Conservation (phyloP, 352 stramenopile genomes). For the Phytophthora crassamura region DNA sequence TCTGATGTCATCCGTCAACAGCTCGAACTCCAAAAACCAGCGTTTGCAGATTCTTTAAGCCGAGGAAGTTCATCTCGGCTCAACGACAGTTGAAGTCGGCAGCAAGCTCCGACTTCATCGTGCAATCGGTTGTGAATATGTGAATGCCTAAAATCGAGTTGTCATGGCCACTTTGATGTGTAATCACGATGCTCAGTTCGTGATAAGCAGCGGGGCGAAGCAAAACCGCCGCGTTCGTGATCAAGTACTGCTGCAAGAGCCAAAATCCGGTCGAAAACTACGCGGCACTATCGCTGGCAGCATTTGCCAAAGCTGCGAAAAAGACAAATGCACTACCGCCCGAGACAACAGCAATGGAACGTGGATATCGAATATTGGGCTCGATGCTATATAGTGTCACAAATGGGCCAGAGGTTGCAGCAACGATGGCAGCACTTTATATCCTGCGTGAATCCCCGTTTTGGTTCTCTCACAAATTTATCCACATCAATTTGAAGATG, state of each 20-base stretch:
- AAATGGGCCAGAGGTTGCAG: conserved; percentile 17
- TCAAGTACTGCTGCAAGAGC: conserved; percentile 30
- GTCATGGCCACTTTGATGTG: conserved; percentile 20
- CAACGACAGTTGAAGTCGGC: background rate
- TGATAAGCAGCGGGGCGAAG: conserved; percentile 2
- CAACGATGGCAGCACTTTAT: conserved; percentile 15
- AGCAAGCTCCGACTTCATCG: conserved; percentile 1
- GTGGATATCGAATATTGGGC: background rate
- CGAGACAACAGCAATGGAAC: background rate
- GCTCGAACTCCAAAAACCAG: conserved; percentile 1
- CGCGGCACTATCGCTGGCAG: background rate
- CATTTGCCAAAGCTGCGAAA: conserved; percentile 5
- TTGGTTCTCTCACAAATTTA: conserved; percentile 23
- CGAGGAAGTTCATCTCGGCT: background rate
- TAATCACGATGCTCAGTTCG: conserved; percentile 34
- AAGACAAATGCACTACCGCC: background rate
- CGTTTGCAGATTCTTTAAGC: conserved; percentile 20
- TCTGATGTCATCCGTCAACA: no score
- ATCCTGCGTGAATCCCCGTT: conserved; percentile 12
- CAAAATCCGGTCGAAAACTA: conserved; percentile 38
- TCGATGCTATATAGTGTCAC: conserved; percentile 19
- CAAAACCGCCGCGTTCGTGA: conserved; percentile 25
- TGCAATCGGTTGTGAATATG: conserved; percentile 23
- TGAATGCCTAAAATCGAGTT: conserved; percentile 30
- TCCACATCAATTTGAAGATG: conserved; percentile 3